These are phyloP conservation scores for Papiliotrema nemorosa DNA, from an alignment of 1,284 basidiomycete genomes.

Conservation along the genomic window DNA sequence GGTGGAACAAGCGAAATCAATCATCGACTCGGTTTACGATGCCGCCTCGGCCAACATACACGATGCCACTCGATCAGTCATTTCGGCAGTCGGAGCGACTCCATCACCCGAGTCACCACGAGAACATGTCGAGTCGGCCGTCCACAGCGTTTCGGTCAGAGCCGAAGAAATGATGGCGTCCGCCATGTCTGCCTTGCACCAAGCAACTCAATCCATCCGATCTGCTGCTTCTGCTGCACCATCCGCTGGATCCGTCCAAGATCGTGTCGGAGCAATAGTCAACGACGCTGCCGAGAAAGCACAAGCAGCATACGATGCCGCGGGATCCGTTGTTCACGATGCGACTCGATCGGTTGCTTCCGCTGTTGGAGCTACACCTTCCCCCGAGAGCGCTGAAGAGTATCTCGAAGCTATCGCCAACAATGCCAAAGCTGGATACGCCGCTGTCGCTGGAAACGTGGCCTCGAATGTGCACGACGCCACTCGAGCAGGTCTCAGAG, in stretches of 20 bases:
- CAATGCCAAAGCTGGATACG: neutral
- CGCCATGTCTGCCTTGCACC: too few species aligned
- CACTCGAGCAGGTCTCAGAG: constrained; percentile 13
- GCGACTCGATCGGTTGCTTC: constrained; percentile 16
- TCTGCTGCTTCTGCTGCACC: constrained; percentile 13
- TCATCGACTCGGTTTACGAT: constrained; percentile 10
- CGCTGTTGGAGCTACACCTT: constrained; percentile 15
- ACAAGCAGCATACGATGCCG: constrained; percentile 11
- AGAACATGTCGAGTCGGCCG: constrained; percentile 21
- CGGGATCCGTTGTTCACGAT: constrained; percentile 11
- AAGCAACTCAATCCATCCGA: too few species aligned
- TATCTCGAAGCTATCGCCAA: constrained; percentile 10
- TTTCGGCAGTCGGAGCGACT: constrained; percentile 22
- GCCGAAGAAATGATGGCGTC: too few species aligned
- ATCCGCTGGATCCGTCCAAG: too few species aligned
- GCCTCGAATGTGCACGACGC: constrained; percentile 11
- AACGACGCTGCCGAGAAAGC: constrained; percentile 8
- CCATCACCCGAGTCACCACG: constrained; percentile 23
- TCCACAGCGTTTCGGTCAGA: too few species aligned
- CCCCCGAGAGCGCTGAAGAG: constrained; percentile 12
- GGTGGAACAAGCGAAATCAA: constrained; percentile 13
- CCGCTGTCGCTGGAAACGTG: constrained; percentile 1
- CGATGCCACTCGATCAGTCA: constrained; percentile 28
- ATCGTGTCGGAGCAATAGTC: too few species aligned
- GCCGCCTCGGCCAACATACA: constrained; percentile 15